Base-by-base conservation (phyloP, 441 rosid genomes). In the Cnidoscolus chayamansa region DNA sequence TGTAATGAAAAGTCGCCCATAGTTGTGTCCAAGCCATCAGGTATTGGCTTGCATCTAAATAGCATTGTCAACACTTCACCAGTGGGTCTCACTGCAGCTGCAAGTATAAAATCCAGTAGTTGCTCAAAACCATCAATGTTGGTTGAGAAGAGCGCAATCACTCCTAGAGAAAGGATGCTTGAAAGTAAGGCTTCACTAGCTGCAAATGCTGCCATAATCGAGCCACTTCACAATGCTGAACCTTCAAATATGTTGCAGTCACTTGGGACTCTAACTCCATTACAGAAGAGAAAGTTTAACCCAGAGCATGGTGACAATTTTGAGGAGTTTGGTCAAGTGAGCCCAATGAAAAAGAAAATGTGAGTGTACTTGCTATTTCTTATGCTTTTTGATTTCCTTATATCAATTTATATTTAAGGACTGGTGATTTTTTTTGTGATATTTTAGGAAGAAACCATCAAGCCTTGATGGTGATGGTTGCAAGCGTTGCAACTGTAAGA, bases 401-500 rank as follows among this genome's bases (percentile, higher is more conserved):
- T 59, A 25, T 47, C 32, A 19, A 16, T 78, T 31, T 63, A 37
- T 65, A 19, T 68, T 54, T 17, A 30, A 57, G 7, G 35, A 11
- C 32, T 12, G 16, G 49, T 68, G 56, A 67, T 13, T 40, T 51
- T 25, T 1, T 74, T 37, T 70, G 12, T 55, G 65, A 63, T 57
- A 30, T 77, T 66, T 55, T 77, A 86, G 90, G 85, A 86, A 78
- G 81, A 87, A 84, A 77, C 59, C 76, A 55, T 65, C 79, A 16
- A 61, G 70, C 59, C 64, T 62, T 51, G 81, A 78, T 66, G 45
- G 45, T 40, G 45, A 40, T 3, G 87, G 85, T 62, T 83, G 87
- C 85, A 86, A 82, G 72, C 84, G 77, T 60, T 89, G 94, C 85
- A 89, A 83, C 56, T 89, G 89, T 74, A 90, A 84, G 85, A 90